A percentile compares a stretch with the other conserved stretches of the same genome.
These are phyloP conservation scores for Penicillium glabrum DNA, from an alignment of 2,329 filamentous ascomycete genomes.

Conservation along the genomic window DNA sequence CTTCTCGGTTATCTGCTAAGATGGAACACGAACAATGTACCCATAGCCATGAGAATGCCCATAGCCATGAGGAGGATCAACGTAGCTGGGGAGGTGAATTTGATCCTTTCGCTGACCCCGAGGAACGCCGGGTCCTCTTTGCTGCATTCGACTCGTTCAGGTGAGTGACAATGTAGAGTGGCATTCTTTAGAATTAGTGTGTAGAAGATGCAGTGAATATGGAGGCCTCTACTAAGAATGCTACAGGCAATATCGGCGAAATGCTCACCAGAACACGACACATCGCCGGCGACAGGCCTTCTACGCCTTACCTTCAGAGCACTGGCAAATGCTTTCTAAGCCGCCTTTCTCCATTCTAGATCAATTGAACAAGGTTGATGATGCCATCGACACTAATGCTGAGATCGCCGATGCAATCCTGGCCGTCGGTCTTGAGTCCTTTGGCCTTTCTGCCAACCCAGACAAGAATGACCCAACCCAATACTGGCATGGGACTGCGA, in stretches of 20 bases:
- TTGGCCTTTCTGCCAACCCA: slow-evolving; percentile 52
- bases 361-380: slow-evolving; percentile 75
- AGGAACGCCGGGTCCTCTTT: slow-evolving; percentile 78
- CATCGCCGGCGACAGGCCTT: slow-evolving; percentile 89
- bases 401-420: slow-evolving; percentile 79
- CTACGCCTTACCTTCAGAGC: slow-evolving; percentile 79
- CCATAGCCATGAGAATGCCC: neutral
- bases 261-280: slow-evolving; percentile 85
- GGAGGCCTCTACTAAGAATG: slow-evolving; percentile 2
- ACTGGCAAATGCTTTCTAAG: slow-evolving; percentile 78
- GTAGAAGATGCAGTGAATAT: neutral
- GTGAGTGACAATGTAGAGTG: slow-evolving; percentile 54
- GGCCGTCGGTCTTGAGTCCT: slow-evolving; percentile 65
- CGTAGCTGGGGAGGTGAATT: slow-evolving; percentile 61
- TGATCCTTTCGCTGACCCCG: slow-evolving; percentile 68
- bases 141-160: slow-evolving; percentile 84
- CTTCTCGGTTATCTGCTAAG: slow-evolving; percentile 1
- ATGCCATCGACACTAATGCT: slow-evolving; percentile 86
- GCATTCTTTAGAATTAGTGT: neutral
- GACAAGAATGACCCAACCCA: slow-evolving; percentile 44
- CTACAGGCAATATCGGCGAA: slow-evolving; percentile 75
- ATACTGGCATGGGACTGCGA: slow-evolving; percentile 71
- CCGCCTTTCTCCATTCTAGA: slow-evolving; percentile 82
- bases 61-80: slow-evolving; percentile 6
- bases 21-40: slow-evolving; percentile 1